Evolutionary conservation across 228 moss, liverwort and hornwort species (phyloP).

Genomic region (Sphagnum magellanicum): DNA sequence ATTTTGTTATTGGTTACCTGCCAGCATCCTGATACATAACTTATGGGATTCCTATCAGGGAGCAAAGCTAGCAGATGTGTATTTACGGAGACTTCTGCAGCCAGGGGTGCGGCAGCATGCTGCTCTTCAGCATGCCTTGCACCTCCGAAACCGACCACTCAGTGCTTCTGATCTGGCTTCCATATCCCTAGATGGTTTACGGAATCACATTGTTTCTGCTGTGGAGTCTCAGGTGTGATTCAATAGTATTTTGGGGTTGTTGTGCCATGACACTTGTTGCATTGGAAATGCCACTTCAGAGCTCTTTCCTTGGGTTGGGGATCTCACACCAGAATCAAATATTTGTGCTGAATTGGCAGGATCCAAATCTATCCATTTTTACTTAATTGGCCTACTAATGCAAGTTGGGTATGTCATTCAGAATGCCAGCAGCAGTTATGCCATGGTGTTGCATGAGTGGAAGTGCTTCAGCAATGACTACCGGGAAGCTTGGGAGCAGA

Average conservation of each 20-base stretch:
- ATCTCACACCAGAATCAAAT: not conserved
- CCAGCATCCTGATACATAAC: too few species aligned
- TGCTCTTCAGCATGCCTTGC: slow-evolving; percentile 70
- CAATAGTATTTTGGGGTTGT: too few species aligned
- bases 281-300: not conserved
- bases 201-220: slow-evolving; percentile 61
- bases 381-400: too few species aligned
- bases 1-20: too few species aligned
- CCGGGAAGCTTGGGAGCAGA: slow-evolving; percentile 53
- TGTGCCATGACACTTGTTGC: not conserved
- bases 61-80: slow-evolving; percentile 52
- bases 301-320: not conserved
- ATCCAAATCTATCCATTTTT: not conserved
- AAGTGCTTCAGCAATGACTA: slow-evolving; percentile 67
- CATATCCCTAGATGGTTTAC: slow-evolving; percentile 76
- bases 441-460: slow-evolving; percentile 73
- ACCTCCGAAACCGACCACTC: slow-evolving; percentile 47
- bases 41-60: not conserved
- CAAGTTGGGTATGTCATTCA: slow-evolving; percentile 15
- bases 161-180: slow-evolving; percentile 75
- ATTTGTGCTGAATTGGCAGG: not conserved
- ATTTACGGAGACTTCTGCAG: slow-evolving; percentile 80
- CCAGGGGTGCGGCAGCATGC: slow-evolving; percentile 75
- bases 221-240: slow-evolving; percentile 56
- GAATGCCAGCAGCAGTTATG: slow-evolving; percentile 52